Percentiles rank a stretch among this genome's conserved stretches.
These are phyloP conservation scores for Scleroderma citrinum DNA, from an alignment of 768 basidiomycete genomes.

Conservation along the genomic window DNA sequence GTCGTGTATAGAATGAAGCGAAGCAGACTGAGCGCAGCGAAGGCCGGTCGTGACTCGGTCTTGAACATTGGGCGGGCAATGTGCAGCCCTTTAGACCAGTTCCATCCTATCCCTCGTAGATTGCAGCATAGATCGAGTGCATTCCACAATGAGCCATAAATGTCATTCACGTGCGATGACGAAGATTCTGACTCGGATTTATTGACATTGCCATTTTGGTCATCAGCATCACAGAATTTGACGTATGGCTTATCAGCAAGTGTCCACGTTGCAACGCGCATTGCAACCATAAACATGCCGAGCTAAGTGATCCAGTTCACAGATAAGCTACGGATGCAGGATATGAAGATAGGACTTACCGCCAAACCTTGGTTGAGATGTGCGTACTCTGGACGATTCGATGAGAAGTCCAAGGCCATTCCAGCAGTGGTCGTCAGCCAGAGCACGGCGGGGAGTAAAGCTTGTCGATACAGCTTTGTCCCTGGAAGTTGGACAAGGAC, in stretches of 20 bases:
- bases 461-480: conserved; percentile 26
- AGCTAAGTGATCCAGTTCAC: conserved; percentile 9
- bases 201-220: neutral
- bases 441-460: conserved; percentile 41
- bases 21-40: conserved; percentile 11
- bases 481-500: neutral
- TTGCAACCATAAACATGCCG: conserved; percentile 15
- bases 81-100: conserved; percentile 6
- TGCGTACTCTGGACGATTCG: neutral
- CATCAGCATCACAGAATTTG: conserved; percentile 2
- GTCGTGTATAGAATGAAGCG: conserved; percentile 5
- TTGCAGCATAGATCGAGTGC: conserved; percentile 23
- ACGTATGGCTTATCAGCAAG: conserved; percentile 9
- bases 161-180: neutral
- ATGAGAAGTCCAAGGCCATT: conserved; percentile 3
- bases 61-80: conserved; percentile 10
- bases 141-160: conserved; percentile 20
- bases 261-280: conserved; percentile 22
- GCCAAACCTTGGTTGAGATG: conserved; percentile 5
- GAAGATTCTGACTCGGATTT: neutral
- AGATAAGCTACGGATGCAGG: conserved; percentile 1
- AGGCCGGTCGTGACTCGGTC: conserved; percentile 14
- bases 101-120: conserved; percentile 25
- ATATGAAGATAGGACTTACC: neutral
- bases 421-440: conserved; percentile 36